A percentile compares a stretch with the other conserved stretches of the same genome.
Conservation (phyloP, 208 protist species). For the Leishmania aethiopica region DNA sequence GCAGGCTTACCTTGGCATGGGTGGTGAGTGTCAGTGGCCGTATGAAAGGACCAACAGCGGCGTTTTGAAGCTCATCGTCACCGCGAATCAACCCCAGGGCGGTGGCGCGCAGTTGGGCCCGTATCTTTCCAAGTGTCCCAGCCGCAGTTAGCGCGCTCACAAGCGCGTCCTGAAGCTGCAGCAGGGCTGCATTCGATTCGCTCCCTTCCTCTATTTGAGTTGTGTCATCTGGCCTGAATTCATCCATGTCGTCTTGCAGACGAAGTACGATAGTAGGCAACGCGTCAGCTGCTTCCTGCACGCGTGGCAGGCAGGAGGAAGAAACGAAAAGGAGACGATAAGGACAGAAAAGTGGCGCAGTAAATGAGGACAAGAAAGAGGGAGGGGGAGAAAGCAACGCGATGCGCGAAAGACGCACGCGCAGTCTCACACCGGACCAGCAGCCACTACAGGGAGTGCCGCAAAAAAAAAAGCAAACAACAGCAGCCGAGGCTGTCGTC, state of each 20-base stretch:
- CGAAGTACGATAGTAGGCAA: neutral
- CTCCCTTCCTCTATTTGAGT: slow-evolving; percentile 46
- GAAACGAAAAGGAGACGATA: neutral
- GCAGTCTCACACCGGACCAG: neutral
- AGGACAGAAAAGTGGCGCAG: neutral
- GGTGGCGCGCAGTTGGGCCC: slow-evolving; percentile 72
- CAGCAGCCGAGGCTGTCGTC: neutral
- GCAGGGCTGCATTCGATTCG: slow-evolving; percentile 68
- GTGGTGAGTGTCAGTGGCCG: slow-evolving; percentile 23
- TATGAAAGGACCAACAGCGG: slow-evolving; percentile 38
- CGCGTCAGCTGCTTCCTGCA: neutral
- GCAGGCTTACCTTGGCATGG: slow-evolving; percentile 44
- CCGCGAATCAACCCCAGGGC: slow-evolving; percentile 70
- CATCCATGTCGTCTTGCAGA: slow-evolving; percentile 16
- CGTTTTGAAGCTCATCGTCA: slow-evolving; percentile 51
- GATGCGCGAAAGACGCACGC: neutral
- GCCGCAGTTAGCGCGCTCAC: slow-evolving; percentile 57
- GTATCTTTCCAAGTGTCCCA: slow-evolving; percentile 71
- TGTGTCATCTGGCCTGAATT: slow-evolving; percentile 16
- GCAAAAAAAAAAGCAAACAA: neutral
- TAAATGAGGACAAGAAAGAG: neutral
- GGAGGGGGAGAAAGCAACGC: neutral
- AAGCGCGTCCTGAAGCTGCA: slow-evolving; percentile 79
- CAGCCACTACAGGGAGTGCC: neutral
- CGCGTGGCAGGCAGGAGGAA: neutral